These are phyloP conservation scores for Syncephalastrum sp. DNA, from an alignment of 371 early-diverging fungal genomes.

Conservation along the genomic window DNA sequence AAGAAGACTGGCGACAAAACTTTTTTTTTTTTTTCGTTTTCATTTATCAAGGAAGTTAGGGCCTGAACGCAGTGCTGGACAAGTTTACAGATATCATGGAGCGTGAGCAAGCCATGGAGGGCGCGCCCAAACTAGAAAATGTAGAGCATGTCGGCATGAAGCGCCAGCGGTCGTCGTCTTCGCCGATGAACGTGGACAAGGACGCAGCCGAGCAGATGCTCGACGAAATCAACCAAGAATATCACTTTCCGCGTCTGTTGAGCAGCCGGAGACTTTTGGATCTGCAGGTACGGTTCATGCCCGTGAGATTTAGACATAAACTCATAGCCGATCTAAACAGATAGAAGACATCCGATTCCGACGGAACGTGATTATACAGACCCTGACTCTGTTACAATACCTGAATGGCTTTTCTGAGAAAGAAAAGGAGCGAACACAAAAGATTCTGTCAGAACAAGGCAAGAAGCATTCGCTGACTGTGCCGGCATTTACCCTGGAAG, in stretches of 20 bases:
- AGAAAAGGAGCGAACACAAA: slow-evolving; percentile 40
- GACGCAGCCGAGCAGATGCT: slow-evolving; percentile 29
- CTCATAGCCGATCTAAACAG: slow-evolving; percentile 20
- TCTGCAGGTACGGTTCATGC: slow-evolving; percentile 53
- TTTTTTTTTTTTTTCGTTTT: background rate
- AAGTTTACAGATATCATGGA: slow-evolving; percentile 38
- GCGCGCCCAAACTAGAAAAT: no score
- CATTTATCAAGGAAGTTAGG: slow-evolving; percentile 11
- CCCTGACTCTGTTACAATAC: slow-evolving; percentile 72
- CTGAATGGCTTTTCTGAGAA: slow-evolving; percentile 38
- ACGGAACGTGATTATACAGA: slow-evolving; percentile 79
- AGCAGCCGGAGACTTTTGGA: slow-evolving; percentile 71
- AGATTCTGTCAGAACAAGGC: slow-evolving; percentile 27
- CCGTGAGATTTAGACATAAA: background rate
- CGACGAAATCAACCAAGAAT: slow-evolving; percentile 39
- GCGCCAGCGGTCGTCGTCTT: no score
- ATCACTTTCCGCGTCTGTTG: slow-evolving; percentile 73
- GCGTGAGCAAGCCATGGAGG: slow-evolving; percentile 23
- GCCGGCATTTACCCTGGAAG: slow-evolving; percentile 28
- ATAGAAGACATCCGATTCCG: slow-evolving; percentile 68
- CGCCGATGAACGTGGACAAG: slow-evolving; percentile 15
- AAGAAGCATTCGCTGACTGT: slow-evolving; percentile 34
- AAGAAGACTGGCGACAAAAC: background rate
- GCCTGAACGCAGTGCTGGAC: slow-evolving; percentile 32
- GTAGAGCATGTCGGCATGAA: no score